A percentile compares a stretch with the other conserved stretches of the same genome.
Evolutionary conservation across 352 stramenopile species (phyloP).

Genomic region (Thalassiosira allenii): DNA sequence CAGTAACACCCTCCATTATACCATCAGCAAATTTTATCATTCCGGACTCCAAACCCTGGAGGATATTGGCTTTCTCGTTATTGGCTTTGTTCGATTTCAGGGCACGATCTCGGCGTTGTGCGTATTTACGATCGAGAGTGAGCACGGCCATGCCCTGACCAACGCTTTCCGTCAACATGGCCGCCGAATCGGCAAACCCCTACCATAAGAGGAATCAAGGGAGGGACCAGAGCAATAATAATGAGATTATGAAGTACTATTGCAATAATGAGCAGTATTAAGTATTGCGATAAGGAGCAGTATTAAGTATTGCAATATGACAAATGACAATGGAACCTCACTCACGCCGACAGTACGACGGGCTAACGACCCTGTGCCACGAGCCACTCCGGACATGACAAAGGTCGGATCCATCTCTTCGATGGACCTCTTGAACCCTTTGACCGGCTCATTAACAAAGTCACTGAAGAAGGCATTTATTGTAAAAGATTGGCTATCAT

Average conservation of each 20-base stretch:
- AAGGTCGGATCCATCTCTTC: conserved; percentile 85
- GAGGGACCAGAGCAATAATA: neutral
- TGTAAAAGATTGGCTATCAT: too few species aligned
- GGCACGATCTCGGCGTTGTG: conserved; percentile 79
- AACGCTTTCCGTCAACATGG: conserved; percentile 85
- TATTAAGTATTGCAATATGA: too few species aligned
- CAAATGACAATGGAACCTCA: conserved; percentile 2
- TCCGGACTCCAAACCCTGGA: conserved; percentile 79
- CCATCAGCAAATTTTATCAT: conserved; percentile 79
- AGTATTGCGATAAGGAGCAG: too few species aligned
- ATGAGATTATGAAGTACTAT: neutral
- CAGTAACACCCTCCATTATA: conserved; percentile 85
- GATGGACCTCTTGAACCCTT: conserved; percentile 84
- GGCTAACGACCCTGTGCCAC: conserved; percentile 83
- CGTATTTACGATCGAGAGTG: conserved; percentile 87
- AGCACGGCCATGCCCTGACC: conserved; percentile 87
- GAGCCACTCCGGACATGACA: conserved; percentile 84
- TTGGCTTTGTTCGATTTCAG: conserved; percentile 65
- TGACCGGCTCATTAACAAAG: conserved; percentile 86
- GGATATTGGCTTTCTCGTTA: conserved; percentile 62
- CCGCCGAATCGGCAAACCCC: conserved; percentile 85
- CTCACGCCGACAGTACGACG: conserved; percentile 85
- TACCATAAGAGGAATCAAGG: conserved; percentile 8
- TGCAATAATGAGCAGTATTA: too few species aligned
- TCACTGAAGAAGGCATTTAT: conserved; percentile 60